A percentile compares a stretch with the other conserved stretches of the same genome.
Conservation (phyloP, 192 early-diverging fungal genomes). For the Phlyctochytrium planicorne region DNA sequence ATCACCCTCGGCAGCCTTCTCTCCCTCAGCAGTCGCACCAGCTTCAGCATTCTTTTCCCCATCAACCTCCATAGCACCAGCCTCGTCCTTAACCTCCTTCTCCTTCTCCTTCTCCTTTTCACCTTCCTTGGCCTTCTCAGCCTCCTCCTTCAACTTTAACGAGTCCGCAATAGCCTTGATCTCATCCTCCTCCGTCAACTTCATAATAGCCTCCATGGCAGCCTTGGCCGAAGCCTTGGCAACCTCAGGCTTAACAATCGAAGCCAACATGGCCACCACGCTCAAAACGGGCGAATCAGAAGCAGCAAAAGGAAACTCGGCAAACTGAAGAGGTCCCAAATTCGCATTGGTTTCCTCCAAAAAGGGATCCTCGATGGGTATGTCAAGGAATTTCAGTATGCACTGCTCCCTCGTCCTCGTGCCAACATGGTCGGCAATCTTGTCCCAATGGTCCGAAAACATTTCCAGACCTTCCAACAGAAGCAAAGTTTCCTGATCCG, state of each 20-base stretch:
- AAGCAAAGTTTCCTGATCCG: conserved; percentile 80
- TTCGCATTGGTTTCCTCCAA: conserved; percentile 37
- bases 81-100: conserved; percentile 9
- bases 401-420: conserved; percentile 90
- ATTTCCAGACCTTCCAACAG: conserved; percentile 91
- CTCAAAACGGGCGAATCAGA: conserved; percentile 91
- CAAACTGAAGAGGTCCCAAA: conserved; percentile 66
- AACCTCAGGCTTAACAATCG: conserved; percentile 82
- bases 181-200: conserved; percentile 7
- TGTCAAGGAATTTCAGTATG: conserved; percentile 75
- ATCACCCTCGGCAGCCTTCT: not conserved
- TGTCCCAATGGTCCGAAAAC: conserved; percentile 92
- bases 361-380: conserved; percentile 87
- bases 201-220: conserved; percentile 66
- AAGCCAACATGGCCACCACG: conserved; percentile 83
- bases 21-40: not conserved
- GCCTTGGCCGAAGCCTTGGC: conserved; percentile 86
- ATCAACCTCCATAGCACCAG: conserved; percentile 1
- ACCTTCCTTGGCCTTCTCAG: conserved; percentile 12
- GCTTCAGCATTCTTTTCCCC: not conserved
- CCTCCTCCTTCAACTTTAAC: too few species aligned
- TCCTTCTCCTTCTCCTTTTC: conserved; percentile 11
- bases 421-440: conserved; percentile 89
- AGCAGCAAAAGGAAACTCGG: conserved; percentile 67
- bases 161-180: too few species aligned